Evolutionary conservation across 805 yeast genomes (phyloP), one percentile per base, ranked within the genome.

Genomic region (Teunomyces aglyptinius): DNA sequence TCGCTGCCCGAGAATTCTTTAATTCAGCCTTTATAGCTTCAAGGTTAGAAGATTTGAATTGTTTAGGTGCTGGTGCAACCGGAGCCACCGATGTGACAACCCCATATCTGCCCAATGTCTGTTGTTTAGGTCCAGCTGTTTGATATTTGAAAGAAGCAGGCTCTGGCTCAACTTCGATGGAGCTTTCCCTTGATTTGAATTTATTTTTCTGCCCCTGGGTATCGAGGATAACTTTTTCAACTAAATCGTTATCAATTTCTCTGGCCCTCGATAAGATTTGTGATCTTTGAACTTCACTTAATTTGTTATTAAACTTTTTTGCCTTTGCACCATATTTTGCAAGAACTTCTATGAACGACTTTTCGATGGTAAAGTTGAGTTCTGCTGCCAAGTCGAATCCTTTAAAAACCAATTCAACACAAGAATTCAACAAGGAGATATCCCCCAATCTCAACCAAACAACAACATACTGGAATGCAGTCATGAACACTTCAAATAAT

Each of bases 391-490:
- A 63, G 53, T 83, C 86, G 39, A 89, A 71, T 0, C 89, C 81
- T 36, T 78, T 76, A 43, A 82, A 76, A 4, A 87, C 85, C 40
- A 89, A 69, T 19, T 76, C 75, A 5, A 88, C 91, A 71, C 96
- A 89, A 1, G 89, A 78, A 20, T 76, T 76, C 38, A 88, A 68
- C 39, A 92, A 70, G 2, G 89, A 86, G 5, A 79, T 71, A 63
- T 91, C 97, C 49, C 92, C 89, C 40, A 92, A 70, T 49, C 94
- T 75, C 24, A 92, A 71, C 95, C 97, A 87, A 33, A 82, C 83
- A 28, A 88, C 74, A 73, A 88, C 82, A 44, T 82, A 73, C 11
- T 75, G 75, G 49, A 91, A 80, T 0, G 94, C 80, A n/a, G 71
- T 67, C 59, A 86, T 72, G 28, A 86, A 75, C 20, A 75, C 75